phyloP scores from a whole-genome alignment of 805 yeast species.

The Middelhovenomyces tepae region DNA sequence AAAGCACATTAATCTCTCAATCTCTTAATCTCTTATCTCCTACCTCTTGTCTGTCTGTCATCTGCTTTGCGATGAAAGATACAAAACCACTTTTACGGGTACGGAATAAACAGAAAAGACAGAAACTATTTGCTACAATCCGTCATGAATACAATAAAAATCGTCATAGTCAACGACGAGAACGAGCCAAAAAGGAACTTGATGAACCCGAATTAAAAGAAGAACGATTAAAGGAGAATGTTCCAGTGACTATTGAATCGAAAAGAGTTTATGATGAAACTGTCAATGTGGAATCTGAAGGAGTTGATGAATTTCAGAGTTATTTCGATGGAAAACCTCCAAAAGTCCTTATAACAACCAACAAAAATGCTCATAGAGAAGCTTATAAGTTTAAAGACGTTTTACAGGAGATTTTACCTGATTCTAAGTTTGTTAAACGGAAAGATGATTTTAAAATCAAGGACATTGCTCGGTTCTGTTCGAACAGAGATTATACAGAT shows the following conservation, averaged over 20 bases:
- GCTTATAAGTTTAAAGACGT: conserved; percentile 89
- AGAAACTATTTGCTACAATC: conserved; percentile 62
- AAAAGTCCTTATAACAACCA: conserved; percentile 84
- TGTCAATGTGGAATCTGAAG: conserved; percentile 38
- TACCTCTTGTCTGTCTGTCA: no score
- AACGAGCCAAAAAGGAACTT: conserved; percentile 80
- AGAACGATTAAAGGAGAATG: conserved; percentile 67
- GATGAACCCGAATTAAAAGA: conserved; percentile 74
- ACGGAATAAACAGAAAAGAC: conserved; percentile 78
- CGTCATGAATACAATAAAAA: conserved; percentile 68
- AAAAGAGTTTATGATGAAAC: conserved; percentile 86
- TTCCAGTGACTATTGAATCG: conserved; percentile 74
- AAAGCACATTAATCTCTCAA: no score
- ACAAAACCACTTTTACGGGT: no score
- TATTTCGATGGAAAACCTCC: conserved; percentile 61
- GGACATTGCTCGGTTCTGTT: conserved; percentile 77
- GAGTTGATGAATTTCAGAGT: conserved; percentile 43
- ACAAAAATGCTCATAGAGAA: conserved; percentile 70
- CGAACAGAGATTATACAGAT: conserved; percentile 80
- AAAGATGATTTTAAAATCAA: conserved; percentile 75
- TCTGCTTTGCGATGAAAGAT: no score
- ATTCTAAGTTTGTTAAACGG: conserved; percentile 77
- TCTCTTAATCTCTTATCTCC: no score
- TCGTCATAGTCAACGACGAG: conserved; percentile 68
- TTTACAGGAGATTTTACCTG: conserved; percentile 76